Base-by-base conservation (phyloP, 2,329 filamentous ascomycete genomes). In the Fusarium bulbicola region DNA sequence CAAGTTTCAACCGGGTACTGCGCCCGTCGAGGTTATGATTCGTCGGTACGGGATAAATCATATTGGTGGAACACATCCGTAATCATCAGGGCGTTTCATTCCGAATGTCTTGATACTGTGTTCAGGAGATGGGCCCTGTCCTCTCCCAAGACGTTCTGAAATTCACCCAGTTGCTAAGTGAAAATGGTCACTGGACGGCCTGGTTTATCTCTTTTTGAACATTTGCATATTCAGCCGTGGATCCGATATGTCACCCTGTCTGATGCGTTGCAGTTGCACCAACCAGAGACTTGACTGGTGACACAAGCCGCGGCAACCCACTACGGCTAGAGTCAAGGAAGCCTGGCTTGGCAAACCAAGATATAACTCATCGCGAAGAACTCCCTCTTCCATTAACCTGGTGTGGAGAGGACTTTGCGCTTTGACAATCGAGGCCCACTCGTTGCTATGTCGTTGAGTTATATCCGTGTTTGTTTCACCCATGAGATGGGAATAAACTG, bases 401-500 rank as follows among this genome's bases (percentile, higher is more conserved):
- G 40, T 56, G 66, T 54, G 66, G 67, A 56, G 46, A 68, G 46
- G 43, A 37, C 30, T 42, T 49, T 45, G 47, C 68, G 68, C 63
- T 68, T 68, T 67, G 68, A 72, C 68, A 59, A 43, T 59, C 26
- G 28, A 56, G 47, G 53, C 28, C 53, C 49, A 47, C 59, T 50
- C 45, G 39, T 37, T 50, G 46, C 28, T 26, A 56, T 61, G 30
- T 39, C 21, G 32, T 59, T 34, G 47, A 42, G 21, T 54, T 67
- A 66, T 56, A 60, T 45, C 66, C 70, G 53, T 36, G n/a, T 24
- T 56, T 15, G 42, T 24, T 45, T 50, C 50, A 70, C 56, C 46
- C 52, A 26, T 24, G 20, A 36, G 40, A 66, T 57, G 43, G 42
- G 56, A 63, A 66, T 54, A 68, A 52, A 39, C 36, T 53, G 34